Conservation (phyloP, 805 yeast genomes). For the Kazachstania psychrophila region DNA sequence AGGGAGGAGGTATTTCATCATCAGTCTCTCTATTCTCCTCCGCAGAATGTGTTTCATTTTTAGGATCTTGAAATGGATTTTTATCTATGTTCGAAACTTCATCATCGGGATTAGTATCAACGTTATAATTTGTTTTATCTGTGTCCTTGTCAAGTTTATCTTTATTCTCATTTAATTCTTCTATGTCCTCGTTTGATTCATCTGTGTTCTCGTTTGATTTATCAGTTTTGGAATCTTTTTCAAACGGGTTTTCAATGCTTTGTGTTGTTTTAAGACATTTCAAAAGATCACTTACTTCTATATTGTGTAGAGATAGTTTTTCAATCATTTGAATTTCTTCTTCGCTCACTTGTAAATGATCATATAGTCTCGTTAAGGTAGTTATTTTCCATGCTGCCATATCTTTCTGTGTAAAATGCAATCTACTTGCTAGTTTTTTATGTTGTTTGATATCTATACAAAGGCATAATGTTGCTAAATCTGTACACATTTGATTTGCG, state of each 20-base stretch:
- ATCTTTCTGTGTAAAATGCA: slow-evolving; percentile 63
- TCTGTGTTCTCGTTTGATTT: neutral
- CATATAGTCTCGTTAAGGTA: slow-evolving; percentile 61
- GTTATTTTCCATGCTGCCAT: slow-evolving; percentile 78
- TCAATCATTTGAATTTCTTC: slow-evolving; percentile 85
- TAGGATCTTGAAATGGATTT: slow-evolving; percentile 5
- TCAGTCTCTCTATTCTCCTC: too few relatives aligned
- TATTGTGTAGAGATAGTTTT: slow-evolving; percentile 72
- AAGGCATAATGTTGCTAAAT: slow-evolving; percentile 50
- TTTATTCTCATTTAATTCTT: too few relatives aligned
- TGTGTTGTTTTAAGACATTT: slow-evolving; percentile 47
- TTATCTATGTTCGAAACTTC: too few relatives aligned
- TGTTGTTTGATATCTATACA: slow-evolving; percentile 41
- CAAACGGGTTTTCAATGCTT: slow-evolving; percentile 27
- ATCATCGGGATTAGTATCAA: too few relatives aligned
- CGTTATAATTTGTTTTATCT: too few relatives aligned
- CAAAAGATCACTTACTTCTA: slow-evolving; percentile 62
- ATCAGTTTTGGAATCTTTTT: slow-evolving; percentile 5
- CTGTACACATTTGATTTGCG: slow-evolving; percentile 71
- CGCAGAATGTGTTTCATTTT: too few relatives aligned
- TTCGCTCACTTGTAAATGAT: slow-evolving; percentile 67
- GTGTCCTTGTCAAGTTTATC: too few relatives aligned
- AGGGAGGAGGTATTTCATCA: too few relatives aligned
- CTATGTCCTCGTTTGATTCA: neutral
- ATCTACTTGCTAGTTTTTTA: slow-evolving; percentile 43